phyloP scores from a whole-genome alignment of 2,329 filamentous ascomycete species.

The Curvularia hawaiiensis region DNA sequence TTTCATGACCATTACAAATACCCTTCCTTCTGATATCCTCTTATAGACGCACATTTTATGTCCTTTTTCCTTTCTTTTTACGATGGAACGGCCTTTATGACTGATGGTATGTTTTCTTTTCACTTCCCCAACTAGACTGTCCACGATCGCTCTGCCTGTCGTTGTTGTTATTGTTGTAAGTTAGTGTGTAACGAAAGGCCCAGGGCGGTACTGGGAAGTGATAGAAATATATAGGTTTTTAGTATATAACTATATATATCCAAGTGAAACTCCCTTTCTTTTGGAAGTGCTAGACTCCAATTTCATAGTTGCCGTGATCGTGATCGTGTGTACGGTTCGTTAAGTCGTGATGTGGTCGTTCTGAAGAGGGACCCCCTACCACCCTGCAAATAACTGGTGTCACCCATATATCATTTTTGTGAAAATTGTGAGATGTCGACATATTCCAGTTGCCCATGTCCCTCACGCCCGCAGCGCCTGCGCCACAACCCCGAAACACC shows the following conservation, averaged over 20 bases:
- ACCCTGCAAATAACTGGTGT: background rate
- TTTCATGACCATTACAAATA: slow-evolving; percentile 6
- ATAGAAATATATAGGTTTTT: background rate
- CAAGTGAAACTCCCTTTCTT: too few species aligned
- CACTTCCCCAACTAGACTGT: background rate
- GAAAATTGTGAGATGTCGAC: background rate
- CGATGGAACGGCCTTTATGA: slow-evolving; percentile 1
- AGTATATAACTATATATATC: too few species aligned
- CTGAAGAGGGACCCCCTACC: background rate
- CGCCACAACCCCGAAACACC: slow-evolving; percentile 20
- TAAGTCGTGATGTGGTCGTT: background rate
- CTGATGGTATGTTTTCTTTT: background rate
- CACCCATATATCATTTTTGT: background rate
- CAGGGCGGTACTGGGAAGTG: background rate
- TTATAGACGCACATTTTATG: background rate
- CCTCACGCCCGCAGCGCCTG: background rate
- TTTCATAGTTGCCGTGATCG: too few species aligned
- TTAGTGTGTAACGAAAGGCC: background rate
- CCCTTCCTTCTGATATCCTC: slow-evolving; percentile 5
- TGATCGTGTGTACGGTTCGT: background rate
- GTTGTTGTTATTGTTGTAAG: slow-evolving; percentile 1
- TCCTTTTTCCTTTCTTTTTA: background rate
- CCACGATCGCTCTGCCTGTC: background rate
- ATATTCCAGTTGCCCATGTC: background rate
- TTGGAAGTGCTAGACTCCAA: too few species aligned